Conservation (phyloP, 116 monocot genomes). For the Papilionanthe hybrid region DNA sequence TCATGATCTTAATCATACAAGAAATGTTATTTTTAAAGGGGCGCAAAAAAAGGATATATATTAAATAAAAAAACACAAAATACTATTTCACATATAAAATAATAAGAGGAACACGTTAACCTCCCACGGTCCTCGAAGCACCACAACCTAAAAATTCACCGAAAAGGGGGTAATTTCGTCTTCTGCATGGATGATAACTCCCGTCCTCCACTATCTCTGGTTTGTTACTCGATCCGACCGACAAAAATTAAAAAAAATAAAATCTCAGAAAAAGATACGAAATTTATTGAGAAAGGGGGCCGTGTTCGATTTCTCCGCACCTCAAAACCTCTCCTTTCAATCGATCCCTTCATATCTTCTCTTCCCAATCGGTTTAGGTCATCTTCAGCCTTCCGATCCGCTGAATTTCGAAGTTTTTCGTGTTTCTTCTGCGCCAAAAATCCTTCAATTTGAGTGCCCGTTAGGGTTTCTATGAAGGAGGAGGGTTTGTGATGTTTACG, state of each 20-base stretch:
- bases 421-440: neutral
- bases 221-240: neutral
- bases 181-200: neutral
- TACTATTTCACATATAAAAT: too few species aligned
- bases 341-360: neutral
- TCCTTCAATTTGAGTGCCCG: neutral
- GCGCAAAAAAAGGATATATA: too few species aligned
- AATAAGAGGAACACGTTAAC: neutral
- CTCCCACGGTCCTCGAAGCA: neutral
- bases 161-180: constrained; percentile 1
- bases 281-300: neutral
- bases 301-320: neutral
- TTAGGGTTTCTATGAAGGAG: constrained; percentile 16
- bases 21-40: too few species aligned
- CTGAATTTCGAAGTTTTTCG: constrained; percentile 3
- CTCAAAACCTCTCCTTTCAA: neutral
- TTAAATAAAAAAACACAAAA: neutral
- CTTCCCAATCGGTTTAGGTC: neutral
- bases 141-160: neutral
- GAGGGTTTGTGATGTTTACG: constrained; percentile 65
- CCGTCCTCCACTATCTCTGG: too few species aligned
- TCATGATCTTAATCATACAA: too few species aligned
- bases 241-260: neutral
- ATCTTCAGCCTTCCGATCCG: neutral
- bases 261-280: neutral